Percentiles rank a stretch among this genome's conserved stretches.
Evolutionary conservation across 2,329 filamentous ascomycete species (phyloP).

Genomic region (Sclerotinia nivalis): DNA sequence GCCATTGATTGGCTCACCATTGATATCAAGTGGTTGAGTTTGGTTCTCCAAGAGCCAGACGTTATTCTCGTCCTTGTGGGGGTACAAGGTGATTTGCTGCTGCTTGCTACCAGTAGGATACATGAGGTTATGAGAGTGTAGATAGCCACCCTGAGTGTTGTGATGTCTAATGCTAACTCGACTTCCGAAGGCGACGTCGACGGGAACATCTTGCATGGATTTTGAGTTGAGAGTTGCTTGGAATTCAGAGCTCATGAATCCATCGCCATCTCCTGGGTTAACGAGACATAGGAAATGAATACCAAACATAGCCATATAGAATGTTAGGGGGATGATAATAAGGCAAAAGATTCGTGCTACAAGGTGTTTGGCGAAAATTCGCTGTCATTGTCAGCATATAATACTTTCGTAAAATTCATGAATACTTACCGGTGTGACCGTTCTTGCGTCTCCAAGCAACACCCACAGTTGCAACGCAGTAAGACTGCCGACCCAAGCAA

Average conservation of each 20-base stretch:
- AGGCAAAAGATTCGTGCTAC: slow-evolving; percentile 88
- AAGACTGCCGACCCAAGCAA: slow-evolving; percentile 93
- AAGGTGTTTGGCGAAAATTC: slow-evolving; percentile 90
- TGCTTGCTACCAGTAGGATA: slow-evolving; percentile 97
- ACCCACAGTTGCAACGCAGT: slow-evolving; percentile 94
- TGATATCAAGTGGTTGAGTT: slow-evolving; percentile 79
- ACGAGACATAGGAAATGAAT: slow-evolving; percentile 93
- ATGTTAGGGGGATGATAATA: slow-evolving; percentile 81
- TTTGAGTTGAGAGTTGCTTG: slow-evolving; percentile 97
- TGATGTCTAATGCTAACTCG: slow-evolving; percentile 84
- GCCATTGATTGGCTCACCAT: slow-evolving; percentile 77
- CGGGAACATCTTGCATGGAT: slow-evolving; percentile 91
- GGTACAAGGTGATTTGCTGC: slow-evolving; percentile 97
- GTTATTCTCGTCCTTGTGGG: slow-evolving; percentile 99
- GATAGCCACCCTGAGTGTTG: slow-evolving; percentile 96
- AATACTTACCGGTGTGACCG: slow-evolving; percentile 69
- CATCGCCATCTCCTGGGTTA: slow-evolving; percentile 95
- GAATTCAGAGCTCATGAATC: slow-evolving; percentile 99
- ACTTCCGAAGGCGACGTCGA: slow-evolving; percentile 87
- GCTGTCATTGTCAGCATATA: slow-evolving; percentile 47
- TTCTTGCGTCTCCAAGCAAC: slow-evolving; percentile 83
- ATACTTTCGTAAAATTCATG: neutral
- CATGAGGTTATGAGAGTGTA: slow-evolving; percentile 97
- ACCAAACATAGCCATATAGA: slow-evolving; percentile 96
- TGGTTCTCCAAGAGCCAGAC: slow-evolving; percentile 92